Percentiles rank a stretch among this genome's conserved stretches.
Conservation (phyloP, 306 rosid species). For the Begonia peltatifolia region DNA sequence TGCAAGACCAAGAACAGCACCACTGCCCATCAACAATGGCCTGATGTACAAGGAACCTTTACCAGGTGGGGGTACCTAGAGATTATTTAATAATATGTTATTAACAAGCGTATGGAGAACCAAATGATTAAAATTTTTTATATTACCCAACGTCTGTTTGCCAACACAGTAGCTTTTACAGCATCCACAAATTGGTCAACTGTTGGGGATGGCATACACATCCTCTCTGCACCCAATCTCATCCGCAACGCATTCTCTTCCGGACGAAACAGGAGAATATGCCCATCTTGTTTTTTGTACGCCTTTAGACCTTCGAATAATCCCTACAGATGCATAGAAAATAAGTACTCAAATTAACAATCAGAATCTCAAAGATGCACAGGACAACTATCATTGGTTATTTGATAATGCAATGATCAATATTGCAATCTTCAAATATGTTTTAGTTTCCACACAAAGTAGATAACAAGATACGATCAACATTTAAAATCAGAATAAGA, state of each 20-base stretch:
- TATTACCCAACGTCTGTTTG: conserved; percentile 86
- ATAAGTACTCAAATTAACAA: neutral
- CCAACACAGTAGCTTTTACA: conserved; percentile 71
- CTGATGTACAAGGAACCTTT: conserved; percentile 91
- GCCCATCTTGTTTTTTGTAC: conserved; percentile 61
- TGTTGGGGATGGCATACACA: conserved; percentile 95
- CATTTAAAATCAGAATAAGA: no score
- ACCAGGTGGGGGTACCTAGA: conserved; percentile 85
- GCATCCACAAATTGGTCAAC: conserved; percentile 84
- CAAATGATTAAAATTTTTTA: neutral
- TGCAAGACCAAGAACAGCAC: conserved; percentile 92
- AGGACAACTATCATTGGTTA: no score
- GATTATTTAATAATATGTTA: conserved; percentile 11
- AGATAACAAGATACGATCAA: no score
- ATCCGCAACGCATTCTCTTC: conserved; percentile 81
- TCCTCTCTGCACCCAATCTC: conserved; percentile 78
- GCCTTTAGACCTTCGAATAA: conserved; percentile 96
- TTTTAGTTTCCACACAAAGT: no score
- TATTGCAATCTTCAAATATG: no score
- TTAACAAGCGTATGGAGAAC: conserved; percentile 7
- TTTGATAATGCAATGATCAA: no score
- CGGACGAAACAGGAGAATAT: conserved; percentile 74
- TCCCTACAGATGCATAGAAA: conserved; percentile 36
- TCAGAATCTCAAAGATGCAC: no score
- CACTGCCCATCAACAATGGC: conserved; percentile 95